phyloP scores from a whole-genome alignment of 2,329 filamentous ascomycete genomes.

The Phaeophleospora eucalypticola region DNA sequence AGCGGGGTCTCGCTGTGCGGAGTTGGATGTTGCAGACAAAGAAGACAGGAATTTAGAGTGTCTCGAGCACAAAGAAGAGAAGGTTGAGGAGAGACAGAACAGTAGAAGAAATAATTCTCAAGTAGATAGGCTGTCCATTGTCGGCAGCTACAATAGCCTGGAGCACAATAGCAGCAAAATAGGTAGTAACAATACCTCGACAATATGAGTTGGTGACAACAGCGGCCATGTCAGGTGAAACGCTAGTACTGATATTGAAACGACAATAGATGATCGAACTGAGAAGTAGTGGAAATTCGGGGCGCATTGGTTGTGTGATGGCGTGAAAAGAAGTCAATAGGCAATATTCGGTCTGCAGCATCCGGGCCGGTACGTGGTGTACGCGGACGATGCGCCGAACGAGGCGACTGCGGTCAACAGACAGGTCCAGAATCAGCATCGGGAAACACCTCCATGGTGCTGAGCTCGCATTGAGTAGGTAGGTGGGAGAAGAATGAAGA shows the following conservation, averaged over 20 bases:
- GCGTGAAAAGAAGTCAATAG: no score
- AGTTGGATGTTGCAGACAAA: neutral
- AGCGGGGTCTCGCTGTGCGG: neutral
- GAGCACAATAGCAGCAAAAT: neutral
- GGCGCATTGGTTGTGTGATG: no score
- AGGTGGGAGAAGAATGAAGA: no score
- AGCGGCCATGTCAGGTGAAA: neutral
- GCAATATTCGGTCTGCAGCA: no score
- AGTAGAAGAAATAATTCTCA: neutral
- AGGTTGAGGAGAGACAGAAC: neutral
- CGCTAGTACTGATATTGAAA: neutral
- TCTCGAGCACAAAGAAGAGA: neutral
- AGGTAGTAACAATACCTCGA: neutral
- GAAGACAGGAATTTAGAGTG: neutral
- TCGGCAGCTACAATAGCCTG: neutral
- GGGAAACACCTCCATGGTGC: no score
- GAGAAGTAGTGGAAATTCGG: no score
- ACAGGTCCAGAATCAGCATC: no score
- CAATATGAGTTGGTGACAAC: neutral
- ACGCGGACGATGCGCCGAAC: no score
- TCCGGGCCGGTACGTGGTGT: no score
- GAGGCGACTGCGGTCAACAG: no score
- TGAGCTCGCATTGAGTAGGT: no score
- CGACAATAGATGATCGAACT: no score
- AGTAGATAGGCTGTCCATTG: neutral